These are phyloP conservation scores for Leptographium lundbergii DNA, from an alignment of 2,329 filamentous ascomycete species.

Conservation along the genomic window DNA sequence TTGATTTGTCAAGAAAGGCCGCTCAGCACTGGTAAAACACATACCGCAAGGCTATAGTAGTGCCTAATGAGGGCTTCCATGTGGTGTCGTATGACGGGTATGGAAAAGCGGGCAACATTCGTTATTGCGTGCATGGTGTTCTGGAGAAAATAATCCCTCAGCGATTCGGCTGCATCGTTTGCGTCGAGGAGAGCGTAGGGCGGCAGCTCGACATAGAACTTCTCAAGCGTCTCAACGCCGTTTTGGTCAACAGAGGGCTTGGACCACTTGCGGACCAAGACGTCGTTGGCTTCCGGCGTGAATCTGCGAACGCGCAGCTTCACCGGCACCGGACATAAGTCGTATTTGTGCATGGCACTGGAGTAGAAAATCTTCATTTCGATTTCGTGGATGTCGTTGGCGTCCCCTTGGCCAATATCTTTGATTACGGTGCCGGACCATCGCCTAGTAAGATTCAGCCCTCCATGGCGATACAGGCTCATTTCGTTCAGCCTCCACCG, in stretches of 20 bases:
- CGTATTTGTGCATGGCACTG: constrained; percentile 17
- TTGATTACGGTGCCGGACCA: constrained; percentile 28
- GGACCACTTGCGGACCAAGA: constrained; percentile 26
- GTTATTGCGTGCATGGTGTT: constrained; percentile 19
- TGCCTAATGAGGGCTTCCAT: constrained; percentile 13
- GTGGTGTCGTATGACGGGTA: constrained; percentile 7
- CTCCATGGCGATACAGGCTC: constrained; percentile 28
- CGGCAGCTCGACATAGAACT: constrained; percentile 5
- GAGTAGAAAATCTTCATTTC: constrained; percentile 19
- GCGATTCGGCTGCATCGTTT: background rate
- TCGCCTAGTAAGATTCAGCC: constrained; percentile 29
- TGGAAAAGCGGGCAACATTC: constrained; percentile 12
- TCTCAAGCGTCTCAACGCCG: background rate
- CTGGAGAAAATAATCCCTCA: constrained; percentile 21
- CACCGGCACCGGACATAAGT: constrained; percentile 24
- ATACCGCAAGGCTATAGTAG: constrained; percentile 12
- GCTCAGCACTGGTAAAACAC: background rate
- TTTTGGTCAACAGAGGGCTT: constrained; percentile 2
- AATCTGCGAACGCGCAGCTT: constrained; percentile 29
- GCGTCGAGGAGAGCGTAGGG: constrained; percentile 8
- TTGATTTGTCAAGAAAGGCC: background rate
- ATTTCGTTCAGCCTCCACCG: constrained; percentile 30
- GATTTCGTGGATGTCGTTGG: constrained; percentile 19
- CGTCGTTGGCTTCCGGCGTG: constrained; percentile 22
- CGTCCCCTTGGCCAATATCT: constrained; percentile 25